Conservation (phyloP, 108 stramenopile genomes). For the Cyclotella baltica region DNA sequence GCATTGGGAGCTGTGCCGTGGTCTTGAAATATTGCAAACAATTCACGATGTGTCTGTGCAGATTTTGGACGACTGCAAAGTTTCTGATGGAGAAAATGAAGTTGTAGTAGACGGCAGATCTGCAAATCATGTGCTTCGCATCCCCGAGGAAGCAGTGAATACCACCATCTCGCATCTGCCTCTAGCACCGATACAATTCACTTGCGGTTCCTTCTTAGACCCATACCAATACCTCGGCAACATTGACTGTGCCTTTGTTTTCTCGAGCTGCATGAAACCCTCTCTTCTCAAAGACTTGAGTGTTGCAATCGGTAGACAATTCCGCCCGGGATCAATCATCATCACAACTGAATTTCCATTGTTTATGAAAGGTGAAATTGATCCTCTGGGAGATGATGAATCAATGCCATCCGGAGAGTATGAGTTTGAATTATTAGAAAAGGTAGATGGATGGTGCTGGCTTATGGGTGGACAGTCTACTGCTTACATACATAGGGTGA, state of each 20-base stretch:
- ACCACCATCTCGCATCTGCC: slow-evolving; percentile 22
- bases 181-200: slow-evolving; percentile 67
- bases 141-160: slow-evolving; percentile 2
- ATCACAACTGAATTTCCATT: slow-evolving; percentile 82
- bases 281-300: slow-evolving; percentile 56
- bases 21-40: slow-evolving; percentile 70
- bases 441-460: slow-evolving; percentile 69
- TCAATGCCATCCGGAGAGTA: slow-evolving; percentile 62
- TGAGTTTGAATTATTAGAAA: slow-evolving; percentile 70
- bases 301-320: slow-evolving; percentile 73
- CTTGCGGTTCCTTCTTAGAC: slow-evolving; percentile 78
- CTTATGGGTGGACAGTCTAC: slow-evolving; percentile 77
- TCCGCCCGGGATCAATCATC: slow-evolving; percentile 75
- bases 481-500: slow-evolving; percentile 77
- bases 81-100: slow-evolving; percentile 14
- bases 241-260: slow-evolving; percentile 76
- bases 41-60: slow-evolving; percentile 64
- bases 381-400: slow-evolving; percentile 55
- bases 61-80: slow-evolving; percentile 39
- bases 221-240: slow-evolving; percentile 79
- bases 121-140: slow-evolving; percentile 16
- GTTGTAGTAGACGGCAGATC: slow-evolving; percentile 9
- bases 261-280: slow-evolving; percentile 71
- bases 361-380: slow-evolving; percentile 44
- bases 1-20: slow-evolving; percentile 68